A percentile compares a stretch with the other conserved stretches of the same genome.
These are phyloP conservation scores for Cajanus cajan DNA, from an alignment of 306 rosid genomes.

Conservation along the genomic window DNA sequence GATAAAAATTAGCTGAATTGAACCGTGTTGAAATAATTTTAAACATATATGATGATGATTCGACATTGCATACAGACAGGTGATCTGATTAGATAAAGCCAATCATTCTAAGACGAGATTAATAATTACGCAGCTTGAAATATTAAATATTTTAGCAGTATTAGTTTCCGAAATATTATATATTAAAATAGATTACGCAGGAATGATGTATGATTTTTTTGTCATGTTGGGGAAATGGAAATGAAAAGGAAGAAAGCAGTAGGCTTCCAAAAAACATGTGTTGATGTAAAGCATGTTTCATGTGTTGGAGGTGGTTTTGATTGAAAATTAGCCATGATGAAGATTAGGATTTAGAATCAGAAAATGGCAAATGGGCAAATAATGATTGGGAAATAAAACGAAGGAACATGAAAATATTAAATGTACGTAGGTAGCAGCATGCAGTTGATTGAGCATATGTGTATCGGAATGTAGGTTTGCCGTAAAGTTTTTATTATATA, in stretches of 20 bases:
- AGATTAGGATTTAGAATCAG: not conserved
- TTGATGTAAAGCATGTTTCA: not conserved
- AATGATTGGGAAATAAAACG: not conserved
- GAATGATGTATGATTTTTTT: not conserved
- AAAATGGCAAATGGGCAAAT: not conserved
- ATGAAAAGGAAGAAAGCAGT: not conserved
- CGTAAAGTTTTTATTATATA: not conserved
- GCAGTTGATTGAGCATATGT: not conserved
- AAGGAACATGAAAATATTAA: not conserved
- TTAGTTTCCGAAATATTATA: not conserved
- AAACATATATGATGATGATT: not conserved
- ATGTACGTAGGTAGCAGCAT: not conserved
- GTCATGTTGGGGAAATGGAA: constrained; percentile 23
- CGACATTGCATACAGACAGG: not conserved
- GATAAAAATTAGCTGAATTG: too few species aligned
- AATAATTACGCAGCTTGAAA: not conserved
- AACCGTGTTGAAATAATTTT: not conserved
- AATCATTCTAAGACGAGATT: not conserved
- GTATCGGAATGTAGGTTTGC: not conserved
- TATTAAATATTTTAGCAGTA: not conserved
- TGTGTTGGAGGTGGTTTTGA: not conserved
- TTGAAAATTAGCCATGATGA: not conserved
- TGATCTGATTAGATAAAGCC: not conserved
- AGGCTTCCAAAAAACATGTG: not conserved
- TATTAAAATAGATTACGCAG: not conserved